Evolutionary conservation across 2,329 filamentous ascomycete species (phyloP).

Genomic region (Mycosphaerella sp.): DNA sequence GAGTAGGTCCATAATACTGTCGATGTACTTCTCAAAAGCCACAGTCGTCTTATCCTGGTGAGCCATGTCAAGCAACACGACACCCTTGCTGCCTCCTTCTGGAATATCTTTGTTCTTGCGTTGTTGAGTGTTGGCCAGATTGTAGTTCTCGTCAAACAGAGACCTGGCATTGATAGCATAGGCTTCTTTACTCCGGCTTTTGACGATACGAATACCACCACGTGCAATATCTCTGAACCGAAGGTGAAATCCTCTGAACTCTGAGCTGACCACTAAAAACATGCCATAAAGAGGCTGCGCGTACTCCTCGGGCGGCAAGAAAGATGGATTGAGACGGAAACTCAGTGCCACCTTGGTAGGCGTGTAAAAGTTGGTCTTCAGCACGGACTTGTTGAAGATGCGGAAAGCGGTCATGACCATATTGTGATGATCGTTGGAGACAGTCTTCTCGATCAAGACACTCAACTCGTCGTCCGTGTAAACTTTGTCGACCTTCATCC

Average conservation of each 20-base stretch:
- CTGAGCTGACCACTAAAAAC: slow-evolving; percentile 96
- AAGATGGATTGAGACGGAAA: slow-evolving; percentile 84
- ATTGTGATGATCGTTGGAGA: slow-evolving; percentile 87
- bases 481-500: slow-evolving; percentile 64
- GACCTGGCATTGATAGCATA: slow-evolving; percentile 95
- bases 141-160: slow-evolving; percentile 98
- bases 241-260: slow-evolving; percentile 94
- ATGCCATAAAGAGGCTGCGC: slow-evolving; percentile 91
- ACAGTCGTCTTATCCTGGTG: slow-evolving; percentile 90
- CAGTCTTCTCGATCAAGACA: slow-evolving; percentile 70
- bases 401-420: slow-evolving; percentile 98
- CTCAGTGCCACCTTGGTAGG: slow-evolving; percentile 97
- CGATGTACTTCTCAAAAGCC: slow-evolving; percentile 99
- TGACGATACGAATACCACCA: slow-evolving; percentile 96
- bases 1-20: slow-evolving; percentile 92
- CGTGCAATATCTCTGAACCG: slow-evolving; percentile 96
- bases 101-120: slow-evolving; percentile 99
- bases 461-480: slow-evolving; percentile 68
- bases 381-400: slow-evolving; percentile 84
- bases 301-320: slow-evolving; percentile 88
- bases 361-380: slow-evolving; percentile 98
- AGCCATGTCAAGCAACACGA: slow-evolving; percentile 86
- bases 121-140: slow-evolving; percentile 95
- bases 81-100: slow-evolving; percentile 95
- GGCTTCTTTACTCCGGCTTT: slow-evolving; percentile 91